A percentile compares a stretch with the other conserved stretches of the same genome.
Evolutionary conservation across 2,329 filamentous ascomycete species (phyloP).

Genomic region (Aureobasidium sp.): DNA sequence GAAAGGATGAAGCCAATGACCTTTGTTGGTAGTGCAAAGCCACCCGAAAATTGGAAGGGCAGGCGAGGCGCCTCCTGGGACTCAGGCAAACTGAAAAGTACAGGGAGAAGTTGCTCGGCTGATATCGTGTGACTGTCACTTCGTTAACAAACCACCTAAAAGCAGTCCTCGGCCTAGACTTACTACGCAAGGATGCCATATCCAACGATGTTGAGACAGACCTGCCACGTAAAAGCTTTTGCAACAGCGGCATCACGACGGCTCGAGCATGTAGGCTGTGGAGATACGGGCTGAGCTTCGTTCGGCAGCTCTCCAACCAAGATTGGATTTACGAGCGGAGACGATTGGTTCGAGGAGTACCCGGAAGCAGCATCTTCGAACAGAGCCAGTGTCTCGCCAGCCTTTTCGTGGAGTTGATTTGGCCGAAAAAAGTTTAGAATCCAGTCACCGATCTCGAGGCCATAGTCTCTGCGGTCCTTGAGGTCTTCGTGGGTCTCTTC

Average conservation of each 20-base stretch:
- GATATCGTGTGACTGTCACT: constrained; percentile 80
- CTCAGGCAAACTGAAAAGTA: constrained; percentile 71
- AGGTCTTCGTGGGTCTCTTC: constrained; percentile 88
- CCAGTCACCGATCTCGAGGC: constrained; percentile 68
- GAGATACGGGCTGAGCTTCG: constrained; percentile 33
- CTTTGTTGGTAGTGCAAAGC: constrained; percentile 76
- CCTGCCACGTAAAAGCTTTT: constrained; percentile 73
- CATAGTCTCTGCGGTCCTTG: constrained; percentile 67
- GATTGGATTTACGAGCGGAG: constrained; percentile 38
- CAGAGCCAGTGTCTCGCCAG: constrained; percentile 52
- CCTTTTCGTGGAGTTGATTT: constrained; percentile 29
- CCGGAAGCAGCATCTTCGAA: constrained; percentile 59
- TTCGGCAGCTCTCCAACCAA: constrained; percentile 28
- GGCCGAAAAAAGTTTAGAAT: constrained; percentile 38
- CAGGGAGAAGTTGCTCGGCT: constrained; percentile 86
- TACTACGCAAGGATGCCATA: constrained; percentile 94
- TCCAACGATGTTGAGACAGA: constrained; percentile 78
- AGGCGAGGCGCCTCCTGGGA: constrained; percentile 48
- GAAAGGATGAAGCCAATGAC: constrained; percentile 83
- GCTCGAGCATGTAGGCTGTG: constrained; percentile 22
- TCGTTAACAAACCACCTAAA: neutral
- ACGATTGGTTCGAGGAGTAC: constrained; percentile 55
- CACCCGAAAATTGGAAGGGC: constrained; percentile 83
- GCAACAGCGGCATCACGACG: constrained; percentile 35
- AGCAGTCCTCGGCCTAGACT: constrained; percentile 33